Evolutionary conservation across 2,329 filamentous ascomycete species (phyloP).

Genomic region (Colletotrichum liaoningense): DNA sequence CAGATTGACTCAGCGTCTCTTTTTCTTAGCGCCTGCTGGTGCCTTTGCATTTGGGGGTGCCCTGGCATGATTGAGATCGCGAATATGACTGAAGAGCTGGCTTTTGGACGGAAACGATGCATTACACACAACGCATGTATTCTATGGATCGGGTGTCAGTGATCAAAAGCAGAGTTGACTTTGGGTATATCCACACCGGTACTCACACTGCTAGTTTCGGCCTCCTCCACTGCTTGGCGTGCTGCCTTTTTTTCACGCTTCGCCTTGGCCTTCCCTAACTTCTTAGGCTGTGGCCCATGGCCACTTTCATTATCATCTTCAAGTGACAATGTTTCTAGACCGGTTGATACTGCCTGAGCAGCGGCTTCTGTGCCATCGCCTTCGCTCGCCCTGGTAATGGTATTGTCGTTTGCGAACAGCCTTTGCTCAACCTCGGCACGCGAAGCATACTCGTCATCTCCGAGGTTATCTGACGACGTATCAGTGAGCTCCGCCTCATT

Average conservation of each 20-base stretch:
- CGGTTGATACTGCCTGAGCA: neutral
- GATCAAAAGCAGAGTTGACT: neutral
- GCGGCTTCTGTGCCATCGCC: neutral
- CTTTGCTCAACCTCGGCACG: conserved; percentile 31
- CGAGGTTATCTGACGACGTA: neutral
- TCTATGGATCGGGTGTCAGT: conserved; percentile 41
- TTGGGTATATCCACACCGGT: conserved; percentile 2
- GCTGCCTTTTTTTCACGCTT: conserved; percentile 62
- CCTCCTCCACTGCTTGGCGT: conserved; percentile 48
- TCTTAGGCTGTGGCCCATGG: conserved; percentile 45
- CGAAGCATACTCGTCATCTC: conserved; percentile 34
- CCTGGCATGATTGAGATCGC: conserved; percentile 68
- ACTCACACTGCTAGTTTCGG: conserved; percentile 50
- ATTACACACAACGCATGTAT: conserved; percentile 58
- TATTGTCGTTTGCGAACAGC: neutral
- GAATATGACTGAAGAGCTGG: conserved; percentile 79
- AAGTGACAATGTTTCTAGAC: neutral
- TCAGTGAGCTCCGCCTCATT: neutral
- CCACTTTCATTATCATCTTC: neutral
- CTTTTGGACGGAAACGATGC: conserved; percentile 70
- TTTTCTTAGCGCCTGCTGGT: conserved; percentile 46
- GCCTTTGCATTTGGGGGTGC: conserved; percentile 52
- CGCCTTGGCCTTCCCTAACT: conserved; percentile 62
- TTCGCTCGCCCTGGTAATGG: too few species aligned
- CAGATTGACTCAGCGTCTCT: conserved; percentile 45